Evolutionary conservation across 129 eudicot genomes (phyloP).

Genomic region (carrot (Daucus carota)): DNA sequence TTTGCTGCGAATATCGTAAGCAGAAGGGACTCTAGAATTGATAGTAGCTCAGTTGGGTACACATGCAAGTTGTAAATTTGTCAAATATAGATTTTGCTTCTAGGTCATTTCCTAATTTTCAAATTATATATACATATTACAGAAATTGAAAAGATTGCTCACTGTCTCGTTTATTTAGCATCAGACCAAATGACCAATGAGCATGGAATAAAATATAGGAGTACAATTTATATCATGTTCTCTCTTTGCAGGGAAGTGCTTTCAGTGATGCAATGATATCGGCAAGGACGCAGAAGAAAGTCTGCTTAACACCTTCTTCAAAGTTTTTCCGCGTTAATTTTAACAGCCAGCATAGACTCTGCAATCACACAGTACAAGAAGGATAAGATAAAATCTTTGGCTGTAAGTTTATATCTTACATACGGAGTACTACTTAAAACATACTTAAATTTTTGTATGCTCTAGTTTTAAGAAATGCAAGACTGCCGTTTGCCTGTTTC

Average conservation of each 20-base stretch:
- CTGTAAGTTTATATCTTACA: slow-evolving; percentile 30
- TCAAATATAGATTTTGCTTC: background rate
- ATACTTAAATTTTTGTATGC: background rate
- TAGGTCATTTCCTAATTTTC: background rate
- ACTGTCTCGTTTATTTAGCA: background rate
- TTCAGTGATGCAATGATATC: slow-evolving; percentile 35
- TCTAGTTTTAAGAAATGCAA: background rate
- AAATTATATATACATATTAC: too few species aligned
- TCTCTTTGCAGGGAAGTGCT: slow-evolving; percentile 37
- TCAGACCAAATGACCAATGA: background rate
- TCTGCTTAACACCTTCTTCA: slow-evolving; percentile 27
- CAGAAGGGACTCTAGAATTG: background rate
- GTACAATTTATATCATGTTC: background rate
- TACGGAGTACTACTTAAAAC: background rate
- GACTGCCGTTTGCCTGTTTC: background rate
- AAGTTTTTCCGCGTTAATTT: slow-evolving; percentile 38
- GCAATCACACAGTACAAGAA: slow-evolving; percentile 90
- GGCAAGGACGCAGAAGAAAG: slow-evolving; percentile 30
- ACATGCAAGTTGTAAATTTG: background rate
- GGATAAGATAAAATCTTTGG: slow-evolving; percentile 71
- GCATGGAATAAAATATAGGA: background rate
- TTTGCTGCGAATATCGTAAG: background rate
- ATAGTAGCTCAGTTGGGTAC: background rate
- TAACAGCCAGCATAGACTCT: slow-evolving; percentile 58
- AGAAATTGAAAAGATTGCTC: too few species aligned